Conservation (phyloP, 2,329 filamentous ascomycete genomes). For the Leptodontidium sp. region DNA sequence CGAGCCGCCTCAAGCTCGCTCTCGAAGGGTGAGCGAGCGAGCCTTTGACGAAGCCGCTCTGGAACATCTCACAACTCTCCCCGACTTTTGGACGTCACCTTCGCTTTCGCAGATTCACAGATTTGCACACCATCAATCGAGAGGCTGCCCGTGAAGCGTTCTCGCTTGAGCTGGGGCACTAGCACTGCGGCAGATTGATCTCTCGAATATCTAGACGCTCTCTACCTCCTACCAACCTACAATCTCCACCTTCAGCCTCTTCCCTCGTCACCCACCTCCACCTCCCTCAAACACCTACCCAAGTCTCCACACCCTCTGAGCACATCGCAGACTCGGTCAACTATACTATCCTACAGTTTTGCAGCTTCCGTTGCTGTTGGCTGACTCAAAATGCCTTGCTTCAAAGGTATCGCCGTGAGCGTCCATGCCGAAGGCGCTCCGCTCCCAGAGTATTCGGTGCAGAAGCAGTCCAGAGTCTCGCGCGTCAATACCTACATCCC, state of each 20-base stretch:
- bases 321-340: constrained; percentile 20
- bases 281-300: constrained; percentile 8
- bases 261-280: constrained; percentile 10
- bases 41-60: constrained; percentile 8
- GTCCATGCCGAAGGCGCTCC: constrained; percentile 86
- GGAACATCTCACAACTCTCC: background rate
- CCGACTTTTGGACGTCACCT: constrained; percentile 10
- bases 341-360: constrained; percentile 27
- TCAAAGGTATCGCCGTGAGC: constrained; percentile 98
- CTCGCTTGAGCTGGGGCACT: constrained; percentile 15
- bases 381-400: constrained; percentile 79
- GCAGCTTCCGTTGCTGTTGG: constrained; percentile 40
- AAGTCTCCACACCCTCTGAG: background rate
- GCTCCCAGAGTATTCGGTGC: constrained; percentile 90
- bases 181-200: constrained; percentile 2
- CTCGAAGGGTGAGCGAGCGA: background rate
- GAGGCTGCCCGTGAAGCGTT: constrained; percentile 10
- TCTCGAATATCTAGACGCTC: background rate
- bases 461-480: constrained; percentile 89
- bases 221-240: background rate
- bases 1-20: background rate
- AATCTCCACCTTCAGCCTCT: constrained; percentile 16
- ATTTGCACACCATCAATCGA: background rate
- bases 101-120: background rate
- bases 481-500: constrained; percentile 98